Evolutionary conservation across 225 moss, liverwort and hornwort species (phyloP).

Genomic region (Straminergon stramineum): DNA sequence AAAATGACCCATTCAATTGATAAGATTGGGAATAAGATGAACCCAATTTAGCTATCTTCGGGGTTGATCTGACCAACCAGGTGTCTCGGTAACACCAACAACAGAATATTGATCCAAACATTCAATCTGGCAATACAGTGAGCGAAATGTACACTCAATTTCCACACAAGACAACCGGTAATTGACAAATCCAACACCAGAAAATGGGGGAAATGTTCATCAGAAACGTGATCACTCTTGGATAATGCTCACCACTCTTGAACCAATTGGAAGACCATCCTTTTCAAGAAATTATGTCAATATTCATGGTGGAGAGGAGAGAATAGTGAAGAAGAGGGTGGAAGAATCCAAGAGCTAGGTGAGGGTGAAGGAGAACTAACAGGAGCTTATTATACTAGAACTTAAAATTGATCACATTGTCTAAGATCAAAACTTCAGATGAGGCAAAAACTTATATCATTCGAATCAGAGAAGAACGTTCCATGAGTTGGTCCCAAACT

Average conservation of each 20-base stretch:
- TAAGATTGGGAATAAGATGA: neutral
- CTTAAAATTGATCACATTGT: neutral
- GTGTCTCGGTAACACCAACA: neutral
- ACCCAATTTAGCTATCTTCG: neutral
- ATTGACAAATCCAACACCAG: neutral
- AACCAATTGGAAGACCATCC: neutral
- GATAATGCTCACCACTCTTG: neutral
- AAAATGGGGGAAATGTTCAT: neutral
- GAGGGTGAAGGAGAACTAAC: neutral
- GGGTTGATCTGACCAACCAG: neutral
- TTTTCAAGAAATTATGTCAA: neutral
- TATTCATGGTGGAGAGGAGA: neutral
- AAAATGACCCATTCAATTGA: neutral
- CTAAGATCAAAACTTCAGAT: neutral
- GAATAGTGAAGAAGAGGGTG: neutral
- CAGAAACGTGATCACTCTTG: neutral
- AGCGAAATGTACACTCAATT: neutral
- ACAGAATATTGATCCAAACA: neutral
- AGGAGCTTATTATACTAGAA: neutral
- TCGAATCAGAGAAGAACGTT: neutral
- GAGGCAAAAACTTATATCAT: too few relatives aligned
- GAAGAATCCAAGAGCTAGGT: neutral
- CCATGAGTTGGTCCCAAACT: neutral
- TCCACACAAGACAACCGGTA: neutral
- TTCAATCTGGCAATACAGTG: neutral